phyloP scores from a whole-genome alignment of 805 yeast genomes.

The Blastobotrys attinorum region DNA sequence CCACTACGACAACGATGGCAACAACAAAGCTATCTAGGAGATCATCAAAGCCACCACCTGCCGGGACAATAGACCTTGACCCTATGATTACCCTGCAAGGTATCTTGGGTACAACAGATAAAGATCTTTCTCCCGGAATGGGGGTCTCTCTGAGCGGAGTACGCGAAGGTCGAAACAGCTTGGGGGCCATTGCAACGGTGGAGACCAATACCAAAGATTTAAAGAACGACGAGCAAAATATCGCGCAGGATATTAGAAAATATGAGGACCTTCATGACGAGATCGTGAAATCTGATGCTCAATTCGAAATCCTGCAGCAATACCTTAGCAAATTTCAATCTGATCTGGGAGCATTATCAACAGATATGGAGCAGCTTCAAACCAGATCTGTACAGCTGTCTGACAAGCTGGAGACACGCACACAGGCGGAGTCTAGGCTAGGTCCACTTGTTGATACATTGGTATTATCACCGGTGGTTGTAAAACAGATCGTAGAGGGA shows the following conservation, averaged over 20 bases:
- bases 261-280: not conserved
- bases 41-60: not conserved
- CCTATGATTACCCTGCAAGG: not conserved
- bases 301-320: constrained; percentile 42
- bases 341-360: constrained; percentile 47
- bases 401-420: constrained; percentile 40
- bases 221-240: not conserved
- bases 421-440: constrained; percentile 42
- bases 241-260: not conserved
- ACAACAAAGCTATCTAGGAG: not conserved
- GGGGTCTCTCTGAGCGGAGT: not conserved
- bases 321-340: constrained; percentile 49
- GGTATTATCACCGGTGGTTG: constrained; percentile 65
- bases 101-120: not conserved
- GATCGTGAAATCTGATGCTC: constrained; percentile 8
- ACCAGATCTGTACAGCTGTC: constrained; percentile 43
- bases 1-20: too few species aligned
- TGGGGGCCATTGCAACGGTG: not conserved
- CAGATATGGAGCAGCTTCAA: constrained; percentile 56
- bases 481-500: constrained; percentile 49
- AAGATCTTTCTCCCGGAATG: not conserved
- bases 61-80: not conserved
- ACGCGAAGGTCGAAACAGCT: not conserved
- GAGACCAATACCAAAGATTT: not conserved
- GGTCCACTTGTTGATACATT: constrained; percentile 73